A percentile compares a stretch with the other conserved stretches of the same genome.
Evolutionary conservation across 164 flowering plant genomes (phyloP).

Genomic region (Nymphaea thermarum): DNA sequence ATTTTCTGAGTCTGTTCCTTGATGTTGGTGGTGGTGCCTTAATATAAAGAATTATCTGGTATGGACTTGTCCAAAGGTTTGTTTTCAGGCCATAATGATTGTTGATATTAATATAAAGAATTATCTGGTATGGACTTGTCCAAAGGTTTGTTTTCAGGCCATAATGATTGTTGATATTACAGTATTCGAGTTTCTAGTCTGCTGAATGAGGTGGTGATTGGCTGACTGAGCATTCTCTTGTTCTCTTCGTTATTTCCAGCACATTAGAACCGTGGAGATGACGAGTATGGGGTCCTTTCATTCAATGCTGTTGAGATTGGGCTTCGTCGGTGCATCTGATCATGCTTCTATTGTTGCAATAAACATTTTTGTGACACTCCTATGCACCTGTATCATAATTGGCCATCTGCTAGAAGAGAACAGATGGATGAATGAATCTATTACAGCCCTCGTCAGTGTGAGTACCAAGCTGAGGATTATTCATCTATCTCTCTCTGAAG

Average conservation of each 20-base stretch:
- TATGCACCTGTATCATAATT: slow-evolving; percentile 69
- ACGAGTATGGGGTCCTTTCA: neutral
- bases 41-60: neutral
- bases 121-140: neutral
- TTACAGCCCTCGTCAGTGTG: slow-evolving; percentile 69
- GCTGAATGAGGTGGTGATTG: neutral
- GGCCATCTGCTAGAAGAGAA: slow-evolving; percentile 80
- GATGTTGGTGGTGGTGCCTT: no score
- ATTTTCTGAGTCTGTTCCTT: no score
- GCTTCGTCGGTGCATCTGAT: slow-evolving; percentile 30
- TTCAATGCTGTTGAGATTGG: slow-evolving; percentile 13
- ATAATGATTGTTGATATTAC: neutral
- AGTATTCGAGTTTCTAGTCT: neutral
- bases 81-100: neutral
- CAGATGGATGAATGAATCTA: slow-evolving; percentile 88
- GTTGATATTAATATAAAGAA: neutral
- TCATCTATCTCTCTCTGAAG: neutral
- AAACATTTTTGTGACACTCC: slow-evolving; percentile 72
- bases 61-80: neutral
- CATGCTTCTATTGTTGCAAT: slow-evolving; percentile 63
- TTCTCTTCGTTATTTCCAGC: neutral
- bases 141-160: neutral
- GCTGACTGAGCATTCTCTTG: neutral
- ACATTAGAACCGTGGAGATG: slow-evolving; percentile 7
- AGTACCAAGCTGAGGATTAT: slow-evolving; percentile 10